Percentiles rank a stretch among this genome's conserved stretches.
Evolutionary conservation across 2,329 filamentous ascomycete species (phyloP).

Genomic region (Zalaria obscura): DNA sequence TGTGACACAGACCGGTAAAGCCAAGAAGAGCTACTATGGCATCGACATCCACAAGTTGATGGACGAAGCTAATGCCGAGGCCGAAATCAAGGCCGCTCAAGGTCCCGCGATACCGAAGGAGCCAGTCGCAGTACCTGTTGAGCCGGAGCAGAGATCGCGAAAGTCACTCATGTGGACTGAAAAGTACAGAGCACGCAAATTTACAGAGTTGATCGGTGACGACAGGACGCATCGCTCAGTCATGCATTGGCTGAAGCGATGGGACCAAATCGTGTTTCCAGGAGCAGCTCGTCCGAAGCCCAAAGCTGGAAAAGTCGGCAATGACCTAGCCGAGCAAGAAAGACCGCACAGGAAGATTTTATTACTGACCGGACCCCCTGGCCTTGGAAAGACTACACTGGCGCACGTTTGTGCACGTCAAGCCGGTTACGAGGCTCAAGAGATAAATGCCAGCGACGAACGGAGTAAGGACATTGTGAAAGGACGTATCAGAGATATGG

Average conservation of each 20-base stretch:
- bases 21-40: conserved; percentile 72
- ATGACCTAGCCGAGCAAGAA: conserved; percentile 43
- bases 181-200: conserved; percentile 85
- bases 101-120: conserved; percentile 9
- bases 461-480: conserved; percentile 80
- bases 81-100: conserved; percentile 21
- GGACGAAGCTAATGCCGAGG: conserved; percentile 51
- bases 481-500: conserved; percentile 75
- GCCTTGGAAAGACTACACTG: conserved; percentile 87
- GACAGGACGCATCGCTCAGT: conserved; percentile 86
- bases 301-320: conserved; percentile 29
- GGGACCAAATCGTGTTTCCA: conserved; percentile 89
- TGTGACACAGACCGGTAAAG: conserved; percentile 46
- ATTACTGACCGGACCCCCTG: conserved; percentile 79
- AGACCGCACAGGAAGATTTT: conserved; percentile 75
- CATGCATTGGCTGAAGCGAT: conserved; percentile 82
- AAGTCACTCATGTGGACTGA: conserved; percentile 75
- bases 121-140: conserved; percentile 14
- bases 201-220: conserved; percentile 87
- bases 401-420: conserved; percentile 93
- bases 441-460: conserved; percentile 97
- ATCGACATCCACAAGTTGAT: conserved; percentile 80
- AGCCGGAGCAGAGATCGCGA: conserved; percentile 17
- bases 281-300: conserved; percentile 48
- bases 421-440: conserved; percentile 89